A percentile compares a stretch with the other conserved stretches of the same genome.
Evolutionary conservation across 2,329 filamentous ascomycete genomes (phyloP).

Genomic region (Xylariaceae sp.): DNA sequence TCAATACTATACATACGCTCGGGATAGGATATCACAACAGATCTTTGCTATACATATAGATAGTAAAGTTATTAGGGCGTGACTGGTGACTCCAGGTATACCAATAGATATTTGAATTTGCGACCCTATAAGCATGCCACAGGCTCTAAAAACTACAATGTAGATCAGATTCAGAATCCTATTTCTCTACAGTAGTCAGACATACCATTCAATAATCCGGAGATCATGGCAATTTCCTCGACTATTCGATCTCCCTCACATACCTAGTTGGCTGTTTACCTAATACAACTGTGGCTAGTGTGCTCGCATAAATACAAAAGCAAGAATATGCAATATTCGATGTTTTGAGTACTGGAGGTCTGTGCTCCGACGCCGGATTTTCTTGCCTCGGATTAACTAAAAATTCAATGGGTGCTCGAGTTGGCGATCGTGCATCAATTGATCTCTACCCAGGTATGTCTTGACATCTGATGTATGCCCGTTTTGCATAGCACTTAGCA

Average conservation of each 20-base stretch:
- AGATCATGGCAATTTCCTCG: not conserved
- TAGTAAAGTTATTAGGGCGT: no score
- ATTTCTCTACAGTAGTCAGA: not conserved
- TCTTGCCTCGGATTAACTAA: slow-evolving; percentile 29
- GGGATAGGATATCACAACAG: no score
- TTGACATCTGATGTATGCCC: not conserved
- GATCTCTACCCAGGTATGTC: not conserved
- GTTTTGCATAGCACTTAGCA: slow-evolving; percentile 3
- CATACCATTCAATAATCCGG: not conserved
- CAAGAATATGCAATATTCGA: slow-evolving; percentile 3
- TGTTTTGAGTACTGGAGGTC: not conserved
- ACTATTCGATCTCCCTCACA: not conserved
- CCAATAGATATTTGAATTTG: not conserved
- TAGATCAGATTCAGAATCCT: not conserved
- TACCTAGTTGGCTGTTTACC: not conserved
- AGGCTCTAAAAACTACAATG: not conserved
- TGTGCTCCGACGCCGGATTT: slow-evolving; percentile 12
- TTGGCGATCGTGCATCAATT: slow-evolving; percentile 9
- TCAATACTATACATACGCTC: no score
- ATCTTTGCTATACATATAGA: no score
- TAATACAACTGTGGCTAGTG: not conserved
- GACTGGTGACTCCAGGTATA: not conserved
- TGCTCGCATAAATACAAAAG: slow-evolving; percentile 6
- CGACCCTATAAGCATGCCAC: not conserved
- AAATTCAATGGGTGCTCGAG: slow-evolving; percentile 29